Conservation (phyloP, 257 asterid species). For the Solanum bulbocastanum region DNA sequence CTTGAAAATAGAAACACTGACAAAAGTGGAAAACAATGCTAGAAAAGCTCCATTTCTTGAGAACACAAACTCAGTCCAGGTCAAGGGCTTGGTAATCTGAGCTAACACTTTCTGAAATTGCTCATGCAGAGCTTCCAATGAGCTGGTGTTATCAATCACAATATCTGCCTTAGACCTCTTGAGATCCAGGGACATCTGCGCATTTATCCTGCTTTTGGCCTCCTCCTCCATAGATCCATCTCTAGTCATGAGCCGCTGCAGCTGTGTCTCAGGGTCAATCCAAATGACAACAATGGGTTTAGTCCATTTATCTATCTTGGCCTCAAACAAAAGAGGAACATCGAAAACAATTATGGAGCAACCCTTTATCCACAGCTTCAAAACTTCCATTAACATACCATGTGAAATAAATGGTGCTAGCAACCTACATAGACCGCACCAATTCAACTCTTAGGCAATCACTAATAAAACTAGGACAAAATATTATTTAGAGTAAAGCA, state of each 20-base stretch:
- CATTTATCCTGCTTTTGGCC: conserved; percentile 58
- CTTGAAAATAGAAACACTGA: conserved; percentile 40
- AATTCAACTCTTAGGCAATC: background rate
- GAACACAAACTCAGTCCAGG: conserved; percentile 70
- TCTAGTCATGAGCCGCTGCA: conserved; percentile 63
- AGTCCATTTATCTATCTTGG: conserved; percentile 81
- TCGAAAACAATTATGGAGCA: conserved; percentile 65
- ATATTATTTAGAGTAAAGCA: background rate
- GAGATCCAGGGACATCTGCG: conserved; percentile 83
- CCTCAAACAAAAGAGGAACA: conserved; percentile 89
- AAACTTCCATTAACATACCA: conserved; percentile 55
- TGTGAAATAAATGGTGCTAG: conserved; percentile 73
- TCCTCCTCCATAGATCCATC: conserved; percentile 68
- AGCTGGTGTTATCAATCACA: conserved; percentile 65
- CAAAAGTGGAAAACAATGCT: conserved; percentile 42
- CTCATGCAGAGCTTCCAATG: conserved; percentile 50
- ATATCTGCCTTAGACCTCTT: conserved; percentile 65
- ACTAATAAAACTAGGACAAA: background rate
- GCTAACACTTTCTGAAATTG: conserved; percentile 39
- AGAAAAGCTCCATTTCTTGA: conserved; percentile 69
- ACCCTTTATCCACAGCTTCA: conserved; percentile 78
- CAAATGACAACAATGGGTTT: conserved; percentile 78
- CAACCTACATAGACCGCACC: conserved; percentile 35
- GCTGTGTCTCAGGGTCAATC: conserved; percentile 86
- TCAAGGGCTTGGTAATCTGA: conserved; percentile 53